Conservation (phyloP, 2,329 filamentous ascomycete species). For the Beauveria sp. region DNA sequence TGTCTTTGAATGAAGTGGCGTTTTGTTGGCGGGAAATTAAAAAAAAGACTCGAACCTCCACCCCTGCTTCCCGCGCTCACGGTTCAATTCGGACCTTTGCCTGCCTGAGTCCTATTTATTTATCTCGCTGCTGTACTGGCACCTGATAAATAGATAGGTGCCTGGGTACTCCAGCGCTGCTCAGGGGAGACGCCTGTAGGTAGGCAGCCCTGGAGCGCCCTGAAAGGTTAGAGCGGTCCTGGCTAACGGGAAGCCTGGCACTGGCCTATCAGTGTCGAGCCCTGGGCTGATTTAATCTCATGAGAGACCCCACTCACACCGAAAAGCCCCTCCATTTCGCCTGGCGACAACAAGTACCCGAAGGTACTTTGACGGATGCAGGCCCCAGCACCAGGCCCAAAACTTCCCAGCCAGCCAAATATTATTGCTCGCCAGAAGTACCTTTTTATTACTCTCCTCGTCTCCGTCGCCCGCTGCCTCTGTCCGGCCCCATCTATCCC, state of each 20-base stretch:
- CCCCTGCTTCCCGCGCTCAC: background rate
- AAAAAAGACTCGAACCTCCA: background rate
- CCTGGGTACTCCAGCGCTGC: background rate
- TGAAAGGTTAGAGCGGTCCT: background rate
- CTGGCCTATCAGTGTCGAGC: slow-evolving; percentile 21
- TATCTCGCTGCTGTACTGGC: too few species aligned
- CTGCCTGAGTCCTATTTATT: too few species aligned
- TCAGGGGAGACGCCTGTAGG: slow-evolving; percentile 6
- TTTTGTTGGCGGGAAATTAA: slow-evolving; percentile 4
- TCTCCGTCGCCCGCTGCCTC: slow-evolving; percentile 2
- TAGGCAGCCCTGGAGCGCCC: background rate
- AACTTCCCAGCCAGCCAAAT: too few species aligned
- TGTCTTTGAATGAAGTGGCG: background rate
- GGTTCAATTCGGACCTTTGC: too few species aligned
- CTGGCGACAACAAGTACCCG: slow-evolving; percentile 5
- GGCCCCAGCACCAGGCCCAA: background rate
- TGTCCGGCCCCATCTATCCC: background rate
- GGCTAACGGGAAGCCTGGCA: background rate
- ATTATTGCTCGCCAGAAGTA: too few species aligned
- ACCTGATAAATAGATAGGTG: too few species aligned
- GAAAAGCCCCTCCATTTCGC: slow-evolving; percentile 10
- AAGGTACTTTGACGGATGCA: background rate
- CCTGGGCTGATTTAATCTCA: slow-evolving; percentile 34
- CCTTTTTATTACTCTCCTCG: background rate
- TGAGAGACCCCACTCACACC: slow-evolving; percentile 33